Base-by-base conservation (phyloP, 495 filamentous ascomycete genomes). In the Venustampulla echinocandica region DNA sequence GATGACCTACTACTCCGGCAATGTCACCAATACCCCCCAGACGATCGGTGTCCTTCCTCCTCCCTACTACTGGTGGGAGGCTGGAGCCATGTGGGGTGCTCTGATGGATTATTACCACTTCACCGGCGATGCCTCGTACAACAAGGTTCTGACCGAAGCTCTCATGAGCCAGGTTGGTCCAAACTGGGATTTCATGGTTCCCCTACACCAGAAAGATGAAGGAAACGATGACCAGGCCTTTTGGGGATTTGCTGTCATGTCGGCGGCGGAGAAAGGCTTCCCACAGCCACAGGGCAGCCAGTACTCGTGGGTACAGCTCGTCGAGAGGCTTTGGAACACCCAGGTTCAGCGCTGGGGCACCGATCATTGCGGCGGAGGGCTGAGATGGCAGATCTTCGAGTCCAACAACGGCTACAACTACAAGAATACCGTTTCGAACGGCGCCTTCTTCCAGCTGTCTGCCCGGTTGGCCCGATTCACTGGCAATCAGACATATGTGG, bases 141-240 rank as follows among this genome's bases (percentile, higher is more conserved):
- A 88, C 63, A 69, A 81, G 23, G 68, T 82, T 19, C 82, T 81
- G 1, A 77, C 56, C 2, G 79, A 90, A 53, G 88, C 73, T 1
- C 58, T 95, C 42, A 54, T 82, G 3, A 83, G 77, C 60, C 90
- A 96, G 60, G 76, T 74, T 15, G 82, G 84, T 7, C 71, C 77
- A 10, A 69, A 80, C 22, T 63, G 63, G 7, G 76, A 88, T 46
- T 92, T 80, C 58, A 87, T 90, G 84, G 84, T 89, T 0, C 65
- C 68, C 6, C 89, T 90, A 59, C 87, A 94, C 52, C 81, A 81
- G 33, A 71, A 77, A 45, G 81, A 84, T 0, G 64, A 76, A 43
- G 85, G 87, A 25, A 94, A 94, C 59, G 87, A 94, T 54, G 87
- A 94, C 55, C 87, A 92, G 59, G 80, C 73, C 0, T 94, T 94